Evolutionary conservation across 768 basidiomycete species (phyloP), one percentile per base, ranked within the genome.

Genomic region (Suillus subalutaceus): DNA sequence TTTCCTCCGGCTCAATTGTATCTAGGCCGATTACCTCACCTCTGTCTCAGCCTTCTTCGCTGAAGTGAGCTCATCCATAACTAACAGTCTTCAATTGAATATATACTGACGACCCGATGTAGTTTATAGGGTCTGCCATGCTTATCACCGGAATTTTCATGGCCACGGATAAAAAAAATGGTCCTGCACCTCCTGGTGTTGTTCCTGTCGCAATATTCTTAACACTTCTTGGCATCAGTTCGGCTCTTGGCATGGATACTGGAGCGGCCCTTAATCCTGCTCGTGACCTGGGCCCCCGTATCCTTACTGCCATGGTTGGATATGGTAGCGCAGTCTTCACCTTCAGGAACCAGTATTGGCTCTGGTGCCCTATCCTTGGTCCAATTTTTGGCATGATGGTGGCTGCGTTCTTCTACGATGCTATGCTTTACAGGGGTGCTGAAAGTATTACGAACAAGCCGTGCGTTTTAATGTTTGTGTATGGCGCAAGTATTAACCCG

Each of bases 251-350:
- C 16, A 83, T 85, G 80, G 78, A 88, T 68, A 89, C 87, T 18
- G 85, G 82, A 59, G 88, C 83, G 63, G 84, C 87, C 12, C 80
- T 88, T 64, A 88, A 88, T 67, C 88, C 88, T 53, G 86, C 88
- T 40, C 85, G 88, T 70, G 88, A 90, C 74, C 76, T 89, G 26
- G 88, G 88, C 3, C 88, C 88, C 3, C 80, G 88, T 18, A 66
- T 89, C 18, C 72, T 88, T 67, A 88, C 86, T 5, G 81, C 87
- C 7, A 88, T 89, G 85, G 87, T 83, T 23, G 88, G 88, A n/a
- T 89, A 88, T 70, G 88, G 87, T 12, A 70, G 64, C 26, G 62
- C 10, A 62, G 60, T 64, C 20, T 64, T 67, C 59, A 62, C 63
- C 23, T 72, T 66, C 65, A 64, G 69, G 65, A 85, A 80, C 70